These are phyloP conservation scores for Sequoiadendron giganteum DNA, from an alignment of 75 land plant genomes.

Conservation along the genomic window DNA sequence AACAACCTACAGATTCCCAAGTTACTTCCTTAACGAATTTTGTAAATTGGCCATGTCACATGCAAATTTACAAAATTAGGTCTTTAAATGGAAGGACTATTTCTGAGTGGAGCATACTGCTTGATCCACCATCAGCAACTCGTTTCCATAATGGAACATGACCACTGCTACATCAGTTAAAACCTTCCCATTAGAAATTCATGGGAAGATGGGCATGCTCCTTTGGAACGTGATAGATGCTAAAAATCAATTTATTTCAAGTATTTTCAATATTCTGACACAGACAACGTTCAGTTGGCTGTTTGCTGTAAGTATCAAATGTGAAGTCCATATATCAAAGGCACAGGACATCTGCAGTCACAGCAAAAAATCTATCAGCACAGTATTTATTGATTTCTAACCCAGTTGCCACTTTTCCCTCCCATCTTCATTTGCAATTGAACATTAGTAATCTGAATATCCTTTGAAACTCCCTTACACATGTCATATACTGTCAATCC, in stretches of 20 bases:
- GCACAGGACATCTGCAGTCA: background rate
- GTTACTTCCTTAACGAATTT: background rate
- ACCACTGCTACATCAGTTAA: background rate
- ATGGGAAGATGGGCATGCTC: background rate
- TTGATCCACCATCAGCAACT: background rate
- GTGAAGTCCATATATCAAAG: background rate
- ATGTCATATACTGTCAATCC: conserved; percentile 95
- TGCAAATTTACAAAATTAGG: background rate
- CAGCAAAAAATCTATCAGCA: background rate
- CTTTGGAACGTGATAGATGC: background rate
- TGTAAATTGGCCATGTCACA: background rate
- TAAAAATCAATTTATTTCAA: background rate
- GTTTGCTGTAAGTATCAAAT: background rate
- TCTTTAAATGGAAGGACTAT: background rate
- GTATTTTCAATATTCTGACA: background rate
- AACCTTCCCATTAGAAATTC: background rate
- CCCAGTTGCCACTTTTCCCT: conserved; percentile 93
- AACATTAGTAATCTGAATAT: conserved; percentile 67
- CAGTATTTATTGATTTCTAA: conserved; percentile 24
- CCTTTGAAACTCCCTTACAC: conserved; percentile 96
- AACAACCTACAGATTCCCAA: background rate
- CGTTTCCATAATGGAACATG: background rate
- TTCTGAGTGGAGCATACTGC: background rate
- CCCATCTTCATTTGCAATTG: conserved; percentile 75
- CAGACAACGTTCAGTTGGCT: background rate